Evolutionary conservation across 2,329 filamentous ascomycete species (phyloP).

Genomic region (Ophiostoma populinum): DNA sequence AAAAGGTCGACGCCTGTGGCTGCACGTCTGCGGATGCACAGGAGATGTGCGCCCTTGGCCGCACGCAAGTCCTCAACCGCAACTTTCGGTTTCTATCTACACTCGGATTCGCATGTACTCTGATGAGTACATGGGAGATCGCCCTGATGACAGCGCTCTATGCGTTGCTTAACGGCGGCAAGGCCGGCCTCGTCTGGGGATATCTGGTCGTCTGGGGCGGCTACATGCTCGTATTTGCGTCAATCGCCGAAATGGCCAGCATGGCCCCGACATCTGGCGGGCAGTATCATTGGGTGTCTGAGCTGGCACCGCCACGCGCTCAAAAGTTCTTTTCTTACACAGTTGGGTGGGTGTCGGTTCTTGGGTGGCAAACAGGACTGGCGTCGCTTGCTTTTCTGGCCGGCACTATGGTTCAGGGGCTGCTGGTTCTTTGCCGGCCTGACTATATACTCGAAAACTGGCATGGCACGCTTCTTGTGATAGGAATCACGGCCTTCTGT

Average conservation of each 20-base stretch:
- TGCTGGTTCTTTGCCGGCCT: conserved; percentile 23
- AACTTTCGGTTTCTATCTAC: conserved; percentile 33
- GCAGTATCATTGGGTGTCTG: conserved; percentile 43
- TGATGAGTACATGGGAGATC: conserved; percentile 37
- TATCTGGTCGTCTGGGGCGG: conserved; percentile 31
- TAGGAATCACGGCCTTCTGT: conserved; percentile 26
- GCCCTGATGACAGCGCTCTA: conserved; percentile 23
- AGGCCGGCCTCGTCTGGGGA: conserved; percentile 34
- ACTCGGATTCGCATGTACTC: conserved; percentile 33
- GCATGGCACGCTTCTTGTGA: conserved; percentile 32
- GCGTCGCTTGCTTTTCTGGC: conserved; percentile 24
- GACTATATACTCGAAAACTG: conserved; percentile 23
- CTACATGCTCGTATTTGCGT: conserved; percentile 24
- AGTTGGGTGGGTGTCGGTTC: conserved; percentile 32
- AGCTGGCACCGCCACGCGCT: conserved; percentile 28
- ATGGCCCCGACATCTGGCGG: conserved; percentile 34
- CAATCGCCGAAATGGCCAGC: conserved; percentile 25
- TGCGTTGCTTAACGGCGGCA: conserved; percentile 31
- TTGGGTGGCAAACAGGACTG: conserved; percentile 26
- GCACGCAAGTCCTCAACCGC: conserved; percentile 15
- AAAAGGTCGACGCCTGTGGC: conserved; percentile 10
- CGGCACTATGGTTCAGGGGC: conserved; percentile 29
- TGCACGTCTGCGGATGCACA: conserved; percentile 16
- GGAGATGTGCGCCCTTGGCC: conserved; percentile 17
- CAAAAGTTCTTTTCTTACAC: conserved; percentile 38